Conservation (phyloP, 768 basidiomycete genomes). For the Cystobasidium onofrii region DNA sequence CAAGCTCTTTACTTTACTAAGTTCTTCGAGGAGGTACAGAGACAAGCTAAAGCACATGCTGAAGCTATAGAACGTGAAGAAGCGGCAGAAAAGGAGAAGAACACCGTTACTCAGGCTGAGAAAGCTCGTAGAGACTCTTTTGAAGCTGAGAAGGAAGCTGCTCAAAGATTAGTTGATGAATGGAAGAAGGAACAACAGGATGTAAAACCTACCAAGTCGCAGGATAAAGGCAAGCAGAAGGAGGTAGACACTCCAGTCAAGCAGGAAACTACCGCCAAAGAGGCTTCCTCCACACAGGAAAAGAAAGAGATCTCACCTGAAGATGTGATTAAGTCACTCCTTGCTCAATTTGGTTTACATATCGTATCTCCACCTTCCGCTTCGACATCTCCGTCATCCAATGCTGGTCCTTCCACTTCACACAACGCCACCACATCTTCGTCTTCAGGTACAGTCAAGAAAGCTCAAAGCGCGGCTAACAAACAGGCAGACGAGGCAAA, state of each 20-base stretch:
- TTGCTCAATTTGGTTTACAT: neutral
- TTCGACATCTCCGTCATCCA: neutral
- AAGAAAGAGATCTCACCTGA: neutral
- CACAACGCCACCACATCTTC: neutral
- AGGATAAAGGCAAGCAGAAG: neutral
- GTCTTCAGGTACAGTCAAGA: neutral
- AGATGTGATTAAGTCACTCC: neutral
- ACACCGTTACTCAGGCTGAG: neutral
- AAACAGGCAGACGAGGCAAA: neutral
- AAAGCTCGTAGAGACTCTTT: neutral
- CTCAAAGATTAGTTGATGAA: neutral
- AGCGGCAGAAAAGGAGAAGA: neutral
- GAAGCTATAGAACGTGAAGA: neutral
- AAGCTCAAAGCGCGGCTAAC: neutral
- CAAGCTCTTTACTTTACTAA: neutral
- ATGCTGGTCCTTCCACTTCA: neutral
- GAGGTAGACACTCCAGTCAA: neutral
- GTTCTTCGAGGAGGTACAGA: neutral
- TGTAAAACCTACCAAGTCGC: neutral
- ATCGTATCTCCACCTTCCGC: neutral
- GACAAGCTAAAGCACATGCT: neutral
- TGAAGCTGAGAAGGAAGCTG: slow-evolving; percentile 3
- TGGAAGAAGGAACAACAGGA: neutral
- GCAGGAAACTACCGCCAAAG: neutral
- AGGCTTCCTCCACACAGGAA: neutral